These are phyloP conservation scores for Excoecaria cochinchinensis DNA, from an alignment of 345 rosid species.

Conservation along the genomic window DNA sequence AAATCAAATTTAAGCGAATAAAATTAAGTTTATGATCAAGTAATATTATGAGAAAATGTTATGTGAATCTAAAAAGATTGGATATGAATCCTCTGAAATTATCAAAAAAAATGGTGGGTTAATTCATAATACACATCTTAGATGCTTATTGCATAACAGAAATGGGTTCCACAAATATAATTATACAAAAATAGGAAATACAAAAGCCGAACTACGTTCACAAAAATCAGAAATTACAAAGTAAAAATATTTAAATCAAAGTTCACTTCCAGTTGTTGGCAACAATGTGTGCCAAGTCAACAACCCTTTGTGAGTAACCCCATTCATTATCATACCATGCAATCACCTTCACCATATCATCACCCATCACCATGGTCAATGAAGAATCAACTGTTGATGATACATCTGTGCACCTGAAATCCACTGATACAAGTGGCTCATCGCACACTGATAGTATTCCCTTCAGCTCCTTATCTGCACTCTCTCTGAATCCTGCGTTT, in stretches of 20 bases:
- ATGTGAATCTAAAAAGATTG: too few species aligned
- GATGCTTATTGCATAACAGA: conserved; percentile 22
- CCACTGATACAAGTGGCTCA: conserved; percentile 90
- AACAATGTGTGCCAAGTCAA: conserved; percentile 90
- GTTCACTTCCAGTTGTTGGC: conserved; percentile 80
- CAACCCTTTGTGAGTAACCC: conserved; percentile 99
- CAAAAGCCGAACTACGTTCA: conserved; percentile 9
- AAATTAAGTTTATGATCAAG: too few species aligned
- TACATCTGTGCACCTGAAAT: conserved; percentile 90
- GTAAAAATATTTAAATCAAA: neutral
- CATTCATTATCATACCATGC: conserved; percentile 99
- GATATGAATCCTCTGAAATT: too few species aligned
- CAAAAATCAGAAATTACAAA: conserved; percentile 30
- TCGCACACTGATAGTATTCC: conserved; percentile 87
- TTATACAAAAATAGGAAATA: conserved; percentile 30
- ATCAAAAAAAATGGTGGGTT: neutral
- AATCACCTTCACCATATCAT: conserved; percentile 95
- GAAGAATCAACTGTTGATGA: conserved; percentile 85
- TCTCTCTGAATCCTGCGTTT: conserved; percentile 83
- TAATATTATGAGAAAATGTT: too few species aligned
- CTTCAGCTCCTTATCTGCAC: conserved; percentile 74
- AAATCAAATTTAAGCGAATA: too few species aligned
- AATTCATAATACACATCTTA: neutral
- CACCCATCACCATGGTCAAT: conserved; percentile 97
- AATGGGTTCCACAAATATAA: conserved; percentile 15